phyloP scores from a whole-genome alignment of 2,329 filamentous ascomycete genomes.

The Botrytis fragariae region DNA sequence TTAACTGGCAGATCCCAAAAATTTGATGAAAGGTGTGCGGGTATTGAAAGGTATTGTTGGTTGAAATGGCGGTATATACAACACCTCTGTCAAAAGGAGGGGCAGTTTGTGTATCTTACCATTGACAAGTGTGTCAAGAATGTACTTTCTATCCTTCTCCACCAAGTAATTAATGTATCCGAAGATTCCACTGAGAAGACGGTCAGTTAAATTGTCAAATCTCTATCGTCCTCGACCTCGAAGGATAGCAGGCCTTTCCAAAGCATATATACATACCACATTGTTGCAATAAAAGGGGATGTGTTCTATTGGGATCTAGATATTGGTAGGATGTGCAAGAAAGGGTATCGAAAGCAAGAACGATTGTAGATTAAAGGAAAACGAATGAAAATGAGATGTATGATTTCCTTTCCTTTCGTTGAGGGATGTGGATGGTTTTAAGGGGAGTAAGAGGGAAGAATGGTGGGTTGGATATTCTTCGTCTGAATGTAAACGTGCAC shows the following conservation, averaged over 20 bases:
- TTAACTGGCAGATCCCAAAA: constrained; percentile 5
- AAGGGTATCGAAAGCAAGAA: constrained; percentile 18
- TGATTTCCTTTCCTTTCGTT: not conserved
- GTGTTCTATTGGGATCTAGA: constrained; percentile 1
- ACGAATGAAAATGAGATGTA: constrained; percentile 8
- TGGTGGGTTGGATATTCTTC: constrained; percentile 11
- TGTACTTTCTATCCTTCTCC: constrained; percentile 96
- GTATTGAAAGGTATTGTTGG: not conserved
- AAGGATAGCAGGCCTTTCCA: not conserved
- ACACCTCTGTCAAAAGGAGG: constrained; percentile 16
- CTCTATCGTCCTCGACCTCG: constrained; percentile 11
- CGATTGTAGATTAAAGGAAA: constrained; percentile 5
- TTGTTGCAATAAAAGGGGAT: constrained; percentile 21
- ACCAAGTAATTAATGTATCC: constrained; percentile 99
- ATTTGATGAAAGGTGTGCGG: not conserved
- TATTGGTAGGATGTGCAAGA: constrained; percentile 4
- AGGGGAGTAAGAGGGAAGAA: constrained; percentile 3
- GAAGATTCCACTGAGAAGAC: constrained; percentile 74
- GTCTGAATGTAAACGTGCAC: constrained; percentile 15
- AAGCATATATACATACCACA: constrained; percentile 31
- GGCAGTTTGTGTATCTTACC: constrained; percentile 45
- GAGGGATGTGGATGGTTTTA: constrained; percentile 17
- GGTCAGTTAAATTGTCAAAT: constrained; percentile 11
- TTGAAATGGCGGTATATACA: not conserved
- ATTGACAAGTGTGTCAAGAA: constrained; percentile 94